phyloP scores from a whole-genome alignment of 495 filamentous ascomycete genomes.

The Talaromyces trachyspermus region DNA sequence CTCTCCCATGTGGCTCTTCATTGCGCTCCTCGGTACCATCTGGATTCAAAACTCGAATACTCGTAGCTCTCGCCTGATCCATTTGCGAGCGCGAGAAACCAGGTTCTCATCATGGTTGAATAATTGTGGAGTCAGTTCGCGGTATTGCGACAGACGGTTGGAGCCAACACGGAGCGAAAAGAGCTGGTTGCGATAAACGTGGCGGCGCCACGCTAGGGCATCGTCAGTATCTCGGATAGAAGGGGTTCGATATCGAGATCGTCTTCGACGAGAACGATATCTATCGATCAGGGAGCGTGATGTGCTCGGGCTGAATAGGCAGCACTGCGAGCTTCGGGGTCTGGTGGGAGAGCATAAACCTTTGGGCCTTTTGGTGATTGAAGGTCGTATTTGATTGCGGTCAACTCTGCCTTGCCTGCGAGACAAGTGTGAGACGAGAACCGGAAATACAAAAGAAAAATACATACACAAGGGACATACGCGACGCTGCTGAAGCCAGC shows the following conservation, averaged over 20 bases:
- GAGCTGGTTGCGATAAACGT: conserved; percentile 68
- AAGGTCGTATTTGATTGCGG: conserved; percentile 61
- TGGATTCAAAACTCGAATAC: conserved; percentile 71
- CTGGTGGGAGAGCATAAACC: conserved; percentile 39
- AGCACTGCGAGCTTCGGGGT: conserved; percentile 5
- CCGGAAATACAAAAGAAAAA: background rate
- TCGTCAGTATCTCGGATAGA: conserved; percentile 35
- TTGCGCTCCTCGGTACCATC: conserved; percentile 16
- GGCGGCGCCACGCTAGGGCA: conserved; percentile 58
- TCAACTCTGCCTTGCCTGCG: conserved; percentile 54
- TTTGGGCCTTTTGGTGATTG: conserved; percentile 45
- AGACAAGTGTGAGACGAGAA: conserved; percentile 13
- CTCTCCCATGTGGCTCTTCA: conserved; percentile 14
- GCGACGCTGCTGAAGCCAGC: conserved; percentile 69
- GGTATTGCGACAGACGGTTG: conserved; percentile 73
- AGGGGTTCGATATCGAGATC: conserved; percentile 20
- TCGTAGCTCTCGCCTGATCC: conserved; percentile 79
- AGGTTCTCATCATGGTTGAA: conserved; percentile 60
- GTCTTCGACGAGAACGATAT: conserved; percentile 10
- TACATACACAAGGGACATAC: conserved; percentile 67
- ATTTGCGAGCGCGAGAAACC: conserved; percentile 74
- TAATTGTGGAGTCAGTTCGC: conserved; percentile 59
- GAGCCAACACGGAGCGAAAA: conserved; percentile 82
- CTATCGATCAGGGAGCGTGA: background rate
- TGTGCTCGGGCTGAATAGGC: conserved; percentile 2